These are phyloP conservation scores for Colletotrichum sp. DNA, from an alignment of 2,329 filamentous ascomycete genomes.

Conservation along the genomic window DNA sequence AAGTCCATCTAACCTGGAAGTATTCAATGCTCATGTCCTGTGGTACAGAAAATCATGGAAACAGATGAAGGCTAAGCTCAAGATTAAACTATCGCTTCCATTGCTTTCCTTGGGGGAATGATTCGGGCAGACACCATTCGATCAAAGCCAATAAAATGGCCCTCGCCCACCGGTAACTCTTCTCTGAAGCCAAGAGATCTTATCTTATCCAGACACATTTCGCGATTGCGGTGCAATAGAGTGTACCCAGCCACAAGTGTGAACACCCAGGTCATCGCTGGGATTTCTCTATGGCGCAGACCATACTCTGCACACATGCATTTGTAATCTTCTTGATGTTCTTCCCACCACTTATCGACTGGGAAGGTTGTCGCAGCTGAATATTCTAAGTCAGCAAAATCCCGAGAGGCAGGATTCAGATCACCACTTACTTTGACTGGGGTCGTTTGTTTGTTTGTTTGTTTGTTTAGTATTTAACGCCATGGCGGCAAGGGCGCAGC, in stretches of 20 bases:
- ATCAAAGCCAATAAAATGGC: background rate
- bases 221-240: background rate
- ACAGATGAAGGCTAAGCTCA: background rate
- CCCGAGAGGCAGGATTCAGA: too few species aligned
- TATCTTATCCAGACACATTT: conserved; percentile 11
- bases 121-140: background rate
- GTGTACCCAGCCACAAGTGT: background rate
- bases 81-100: background rate
- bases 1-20: too few species aligned
- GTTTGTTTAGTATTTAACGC: too few species aligned
- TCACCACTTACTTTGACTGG: background rate
- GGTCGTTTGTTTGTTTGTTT: too few species aligned
- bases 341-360: background rate
- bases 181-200: background rate
- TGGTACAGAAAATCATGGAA: background rate
- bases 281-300: background rate
- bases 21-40: too few species aligned
- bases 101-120: background rate
- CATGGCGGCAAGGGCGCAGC: too few species aligned
- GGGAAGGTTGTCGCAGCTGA: background rate
- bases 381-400: background rate
- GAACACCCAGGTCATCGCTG: conserved; percentile 1
- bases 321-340: background rate
- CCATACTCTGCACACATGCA: conserved; percentile 1
- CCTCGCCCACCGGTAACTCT: background rate